Base-by-base conservation (phyloP, 1,284 basidiomycete genomes). In the Cryptococcus sp. region DNA sequence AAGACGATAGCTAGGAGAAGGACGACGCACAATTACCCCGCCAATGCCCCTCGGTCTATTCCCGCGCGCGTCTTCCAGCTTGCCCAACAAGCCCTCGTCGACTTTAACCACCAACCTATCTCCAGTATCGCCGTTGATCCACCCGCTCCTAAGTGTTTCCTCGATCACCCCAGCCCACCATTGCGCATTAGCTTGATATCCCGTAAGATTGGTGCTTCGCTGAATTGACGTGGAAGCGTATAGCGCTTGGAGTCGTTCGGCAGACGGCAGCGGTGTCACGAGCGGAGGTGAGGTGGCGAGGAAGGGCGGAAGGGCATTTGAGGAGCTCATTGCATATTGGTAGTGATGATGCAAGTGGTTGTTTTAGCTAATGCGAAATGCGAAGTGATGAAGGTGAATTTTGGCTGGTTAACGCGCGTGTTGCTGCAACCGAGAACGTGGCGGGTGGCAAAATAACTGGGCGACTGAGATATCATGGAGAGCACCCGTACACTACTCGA, bases 141-240 rank as follows among this genome's bases (percentile, higher is more conserved):
- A 81, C 1, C 88, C 89, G 25, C 80, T 81, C 54, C 81, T 70
- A 5, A 89, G 83, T 6, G 88, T 77, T 15, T 83, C 82, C 62
- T 88, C 84, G 3, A 97, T 78, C 0, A 87, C 86, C 41, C 79
- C 78, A 42, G 84, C 83, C 93, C 94, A 97, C 92, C 92, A 96
- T 58, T 88, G 85, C 39, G 93, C 80, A 70, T 89, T 91, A 16
- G 90, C 85, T 41, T 85, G 80, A 76, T 88, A 97, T 3, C 91
- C 88, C 3, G 87, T 84, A 0, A 91, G 88, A 73, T 97, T 95
- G 1, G 91, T 88, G 35, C 84, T 80, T 65, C 88, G 89, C 79
- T 94, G 91, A 7, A 86, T 82, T 0, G 90, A 86, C 55, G 95
- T 86, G 70, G 94, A 91, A 3, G 93, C 88, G 78, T 94, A 97